Evolutionary conservation across 352 stramenopile genomes (phyloP).

Genomic region (Pythium myriotylum): DNA sequence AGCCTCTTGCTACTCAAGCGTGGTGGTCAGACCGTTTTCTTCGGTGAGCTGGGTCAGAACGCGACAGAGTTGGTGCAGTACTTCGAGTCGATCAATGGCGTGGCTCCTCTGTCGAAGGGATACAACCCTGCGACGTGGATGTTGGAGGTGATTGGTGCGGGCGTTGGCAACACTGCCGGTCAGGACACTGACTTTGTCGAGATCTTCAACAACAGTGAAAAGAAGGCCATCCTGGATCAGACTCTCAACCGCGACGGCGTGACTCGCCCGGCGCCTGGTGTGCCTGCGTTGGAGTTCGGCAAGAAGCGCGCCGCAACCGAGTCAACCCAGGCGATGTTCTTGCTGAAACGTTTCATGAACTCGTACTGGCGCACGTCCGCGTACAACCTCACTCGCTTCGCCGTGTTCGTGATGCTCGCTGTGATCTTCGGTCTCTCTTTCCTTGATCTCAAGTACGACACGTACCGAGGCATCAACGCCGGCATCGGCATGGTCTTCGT

Average conservation of each 20-base stretch:
- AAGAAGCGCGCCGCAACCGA: conserved; percentile 17
- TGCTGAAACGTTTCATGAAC: conserved; percentile 18
- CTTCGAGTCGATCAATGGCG: conserved; percentile 47
- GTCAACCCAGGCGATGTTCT: conserved; percentile 25
- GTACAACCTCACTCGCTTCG: conserved; percentile 64
- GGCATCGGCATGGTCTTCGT: conserved; percentile 74
- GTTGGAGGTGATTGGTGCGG: conserved; percentile 44
- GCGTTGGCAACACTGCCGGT: conserved; percentile 23
- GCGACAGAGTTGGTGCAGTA: conserved; percentile 37
- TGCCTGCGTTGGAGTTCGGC: conserved; percentile 20
- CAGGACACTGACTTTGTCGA: conserved; percentile 20
- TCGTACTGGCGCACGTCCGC: conserved; percentile 70
- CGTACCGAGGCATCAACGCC: conserved; percentile 31
- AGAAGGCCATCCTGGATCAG: conserved; percentile 10
- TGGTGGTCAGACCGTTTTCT: too few species aligned
- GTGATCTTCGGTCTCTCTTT: conserved; percentile 66
- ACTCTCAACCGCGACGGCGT: conserved; percentile 11
- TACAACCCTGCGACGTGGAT: conserved; percentile 58
- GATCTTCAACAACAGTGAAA: conserved; percentile 16
- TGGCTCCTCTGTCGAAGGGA: too few species aligned
- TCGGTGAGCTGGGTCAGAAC: too few species aligned
- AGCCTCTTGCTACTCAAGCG: too few species aligned
- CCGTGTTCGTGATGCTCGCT: conserved; percentile 56
- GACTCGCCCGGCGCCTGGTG: neutral
- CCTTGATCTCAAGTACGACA: conserved; percentile 21